Evolutionary conservation across 2,329 filamentous ascomycete species (phyloP), one percentile per base, ranked within the genome.

Genomic region (Cyphellophora europaea): DNA sequence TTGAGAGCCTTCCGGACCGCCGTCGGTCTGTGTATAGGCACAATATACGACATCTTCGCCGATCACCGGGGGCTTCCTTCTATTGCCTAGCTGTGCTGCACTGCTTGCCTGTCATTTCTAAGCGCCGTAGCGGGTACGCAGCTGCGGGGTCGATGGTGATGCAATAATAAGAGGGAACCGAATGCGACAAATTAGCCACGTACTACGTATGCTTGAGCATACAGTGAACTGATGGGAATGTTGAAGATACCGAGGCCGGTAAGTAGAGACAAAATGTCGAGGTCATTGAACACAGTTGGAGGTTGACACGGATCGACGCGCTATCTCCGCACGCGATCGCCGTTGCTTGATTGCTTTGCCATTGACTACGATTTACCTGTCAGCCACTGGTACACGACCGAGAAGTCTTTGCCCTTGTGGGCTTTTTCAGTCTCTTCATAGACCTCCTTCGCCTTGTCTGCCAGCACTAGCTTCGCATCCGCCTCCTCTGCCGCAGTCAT

Each of bases 1-100:
- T 81, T 84, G 47, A 96, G 59, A 11, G 88, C 89, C 72, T 94
- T 83, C 36, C 88, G 79, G 45, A 95, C 79, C 65, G 86, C 93
- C 57, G 85, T 95, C 15, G 91, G 82, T 50, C 79, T 74, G 59
- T 98, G 91, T 38, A 98, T 91, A 25, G 91, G 88, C 42, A 86
- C 87, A 52, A 98, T 69, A 59, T 96, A 98, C 34, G 91, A 83
- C 91, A 98, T 98, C 40, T 25, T 53, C 27, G 19, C 17, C 32
- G 21, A 12, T 16, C n/a, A n/a, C n/a, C n/a, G n/a, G n/a, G n/a
- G n/a, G 27, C n/a, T 19, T n/a, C 18, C 18, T 43, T 45, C 35
- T 47, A 42, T 32, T 47, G 45, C 12, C 46, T 44, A 13, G 42
- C 46, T 18, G 47, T 17, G 44, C 46, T 47, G 27, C 41, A 33